phyloP scores from a whole-genome alignment of 129 eudicot species.

The Artemisia tridentata region DNA sequence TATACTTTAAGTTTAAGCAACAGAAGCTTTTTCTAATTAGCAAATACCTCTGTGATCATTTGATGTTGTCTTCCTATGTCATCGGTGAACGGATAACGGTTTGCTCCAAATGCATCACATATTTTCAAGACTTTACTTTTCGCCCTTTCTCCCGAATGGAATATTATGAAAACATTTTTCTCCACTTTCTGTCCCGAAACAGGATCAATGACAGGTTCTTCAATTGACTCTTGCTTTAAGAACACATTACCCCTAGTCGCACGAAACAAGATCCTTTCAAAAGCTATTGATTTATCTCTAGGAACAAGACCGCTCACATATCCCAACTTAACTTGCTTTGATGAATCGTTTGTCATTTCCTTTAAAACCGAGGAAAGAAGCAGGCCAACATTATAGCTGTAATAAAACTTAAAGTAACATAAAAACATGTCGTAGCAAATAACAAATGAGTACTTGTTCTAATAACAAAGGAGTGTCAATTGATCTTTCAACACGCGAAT shows the following conservation, averaged over 20 bases:
- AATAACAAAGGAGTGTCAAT: constrained; percentile 76
- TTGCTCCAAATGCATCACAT: constrained; percentile 95
- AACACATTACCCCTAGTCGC: constrained; percentile 88
- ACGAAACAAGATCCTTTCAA: constrained; percentile 85
- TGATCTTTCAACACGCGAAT: constrained; percentile 52
- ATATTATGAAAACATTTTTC: constrained; percentile 79
- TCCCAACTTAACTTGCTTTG: constrained; percentile 77
- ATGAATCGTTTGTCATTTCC: constrained; percentile 60
- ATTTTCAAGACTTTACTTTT: constrained; percentile 79
- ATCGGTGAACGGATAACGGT: constrained; percentile 79
- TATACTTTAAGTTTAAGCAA: neutral
- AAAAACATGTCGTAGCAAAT: constrained; percentile 12
- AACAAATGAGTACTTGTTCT: constrained; percentile 58
- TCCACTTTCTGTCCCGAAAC: constrained; percentile 82
- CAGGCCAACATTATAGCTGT: constrained; percentile 1
- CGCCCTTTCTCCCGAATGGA: constrained; percentile 87
- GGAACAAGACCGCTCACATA: constrained; percentile 78
- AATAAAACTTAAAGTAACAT: neutral
- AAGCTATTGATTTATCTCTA: constrained; percentile 69
- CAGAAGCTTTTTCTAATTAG: neutral
- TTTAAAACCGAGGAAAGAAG: constrained; percentile 19
- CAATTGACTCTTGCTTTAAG: constrained; percentile 60
- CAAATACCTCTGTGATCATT: constrained; percentile 68
- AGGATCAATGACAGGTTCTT: constrained; percentile 71
- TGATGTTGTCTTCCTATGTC: constrained; percentile 66